phyloP scores from a whole-genome alignment of 1,139 yeast genomes.

The Meyerozyma carpophila region DNA sequence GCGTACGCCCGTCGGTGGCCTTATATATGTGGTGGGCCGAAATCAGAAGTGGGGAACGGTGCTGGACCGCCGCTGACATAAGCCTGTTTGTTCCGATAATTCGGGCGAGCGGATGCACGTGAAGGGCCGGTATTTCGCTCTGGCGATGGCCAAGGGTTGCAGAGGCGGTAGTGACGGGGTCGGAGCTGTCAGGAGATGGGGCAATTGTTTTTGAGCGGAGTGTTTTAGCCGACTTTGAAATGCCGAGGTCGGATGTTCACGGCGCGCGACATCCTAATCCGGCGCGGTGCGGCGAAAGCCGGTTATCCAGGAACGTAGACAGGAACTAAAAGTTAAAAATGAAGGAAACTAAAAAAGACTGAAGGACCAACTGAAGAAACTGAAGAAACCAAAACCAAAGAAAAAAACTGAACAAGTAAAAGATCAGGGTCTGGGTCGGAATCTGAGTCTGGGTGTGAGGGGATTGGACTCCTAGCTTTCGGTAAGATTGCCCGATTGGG shows the following conservation, averaged over 20 bases:
- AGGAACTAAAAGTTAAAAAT: too few relatives aligned
- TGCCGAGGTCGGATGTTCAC: background rate
- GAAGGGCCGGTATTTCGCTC: background rate
- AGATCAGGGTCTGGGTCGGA: too few relatives aligned
- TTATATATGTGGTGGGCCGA: background rate
- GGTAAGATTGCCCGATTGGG: background rate
- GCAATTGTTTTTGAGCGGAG: too few relatives aligned
- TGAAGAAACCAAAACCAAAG: too few relatives aligned
- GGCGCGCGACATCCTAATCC: background rate
- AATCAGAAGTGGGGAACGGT: slow-evolving; percentile 1
- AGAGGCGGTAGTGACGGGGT: too few relatives aligned
- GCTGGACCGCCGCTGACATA: background rate
- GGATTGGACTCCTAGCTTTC: too few relatives aligned
- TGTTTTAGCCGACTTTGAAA: too few relatives aligned
- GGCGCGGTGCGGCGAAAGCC: background rate
- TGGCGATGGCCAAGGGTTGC: background rate
- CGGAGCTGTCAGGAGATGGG: too few relatives aligned
- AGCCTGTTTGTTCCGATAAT: background rate
- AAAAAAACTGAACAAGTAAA: too few relatives aligned
- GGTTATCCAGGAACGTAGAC: background rate
- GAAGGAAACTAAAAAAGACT: too few relatives aligned
- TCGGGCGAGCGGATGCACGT: slow-evolving; percentile 2
- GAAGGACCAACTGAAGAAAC: too few relatives aligned
- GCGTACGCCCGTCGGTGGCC: background rate
- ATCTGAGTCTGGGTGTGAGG: too few relatives aligned